phyloP scores from a whole-genome alignment of 179 eudicot genomes.

The Actinidia arguta region DNA sequence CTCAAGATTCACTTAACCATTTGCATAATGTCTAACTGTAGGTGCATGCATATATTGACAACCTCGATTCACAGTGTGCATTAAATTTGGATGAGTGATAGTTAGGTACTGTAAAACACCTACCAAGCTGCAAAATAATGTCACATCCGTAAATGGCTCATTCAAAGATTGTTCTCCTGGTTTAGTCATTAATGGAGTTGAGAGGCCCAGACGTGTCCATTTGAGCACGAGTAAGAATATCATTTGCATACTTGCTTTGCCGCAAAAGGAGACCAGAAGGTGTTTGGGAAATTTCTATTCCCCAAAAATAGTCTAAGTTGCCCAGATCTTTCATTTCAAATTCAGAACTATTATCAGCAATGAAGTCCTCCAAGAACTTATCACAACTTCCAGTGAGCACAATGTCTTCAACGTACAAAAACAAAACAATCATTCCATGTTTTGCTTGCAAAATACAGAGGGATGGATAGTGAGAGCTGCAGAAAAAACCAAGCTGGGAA shows the following conservation, averaged over 20 bases:
- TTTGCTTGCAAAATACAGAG: not conserved
- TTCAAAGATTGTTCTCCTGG: no score
- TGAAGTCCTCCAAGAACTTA: not conserved
- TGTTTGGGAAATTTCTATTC: not conserved
- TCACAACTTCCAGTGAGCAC: not conserved
- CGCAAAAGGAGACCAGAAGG: not conserved
- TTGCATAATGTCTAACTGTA: not conserved
- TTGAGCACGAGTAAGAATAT: not conserved
- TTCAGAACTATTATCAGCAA: not conserved
- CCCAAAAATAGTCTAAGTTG: not conserved
- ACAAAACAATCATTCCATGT: not conserved
- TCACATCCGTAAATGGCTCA: not conserved
- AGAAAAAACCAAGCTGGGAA: not conserved
- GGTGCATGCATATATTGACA: not conserved
- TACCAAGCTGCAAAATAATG: not conserved
- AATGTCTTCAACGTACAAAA: slow-evolving; percentile 20
- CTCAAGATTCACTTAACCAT: not conserved
- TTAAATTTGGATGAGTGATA: not conserved
- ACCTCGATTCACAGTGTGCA: not conserved
- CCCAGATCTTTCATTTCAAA: slow-evolving; percentile 23
- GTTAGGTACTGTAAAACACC: not conserved
- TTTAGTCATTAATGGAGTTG: not conserved
- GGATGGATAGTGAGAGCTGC: not conserved
- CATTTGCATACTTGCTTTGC: not conserved
- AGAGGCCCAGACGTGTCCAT: not conserved